Base-by-base conservation (phyloP, 371 early-diverging fungal species). In the Dipsacomyces acuminosporus region DNA sequence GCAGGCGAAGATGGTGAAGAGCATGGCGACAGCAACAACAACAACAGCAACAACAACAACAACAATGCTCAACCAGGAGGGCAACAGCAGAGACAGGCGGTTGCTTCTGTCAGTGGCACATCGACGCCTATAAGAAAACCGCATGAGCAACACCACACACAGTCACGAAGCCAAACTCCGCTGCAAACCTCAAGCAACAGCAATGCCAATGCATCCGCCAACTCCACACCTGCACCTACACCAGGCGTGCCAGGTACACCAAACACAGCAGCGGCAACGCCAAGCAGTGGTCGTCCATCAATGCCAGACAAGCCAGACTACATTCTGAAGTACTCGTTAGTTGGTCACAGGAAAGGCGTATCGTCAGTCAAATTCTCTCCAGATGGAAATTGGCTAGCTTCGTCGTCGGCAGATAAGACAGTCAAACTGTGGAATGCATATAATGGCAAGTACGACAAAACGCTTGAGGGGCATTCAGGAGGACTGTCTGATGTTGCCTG, bases 401-500 rank as follows among this genome's bases (percentile, higher is more conserved):
- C 92, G 51, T 82, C 92, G 40, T 91, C 89, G 42, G 89, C 89
- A 25, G 91, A 97, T 74, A 90, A 92, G 64, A 91, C 95, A 0
- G 81, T 96, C 43, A 87, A 90, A 66, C 82, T 98, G 44, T 98
- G 96, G 92, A 83, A 93, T 65, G 93, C 92, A 1, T 67, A 78
- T 45, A 88, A 87, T 54, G 96, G 95, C 35, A 81, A 86, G 71
- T 88, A 85, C 58, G 86, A 88, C 60, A 79, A 82, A 55, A 92
- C 92, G 3, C 74, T 96, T 52, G 84, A 85, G 66, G 98, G 98
- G 13, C 98, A 98, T 65, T 76, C 82, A 2, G 85, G 87, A 56
- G 98, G 98, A 38, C 86, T 98, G n/a, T 94, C 94, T 0, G 98
- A 98, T 71, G 81, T 96, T 22, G 89, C 96, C 15, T 98, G 98